A percentile compares a stretch with the other conserved stretches of the same genome.
phyloP scores from a whole-genome alignment of 331 rosid genomes.

The Rhamnella rubrinervis region DNA sequence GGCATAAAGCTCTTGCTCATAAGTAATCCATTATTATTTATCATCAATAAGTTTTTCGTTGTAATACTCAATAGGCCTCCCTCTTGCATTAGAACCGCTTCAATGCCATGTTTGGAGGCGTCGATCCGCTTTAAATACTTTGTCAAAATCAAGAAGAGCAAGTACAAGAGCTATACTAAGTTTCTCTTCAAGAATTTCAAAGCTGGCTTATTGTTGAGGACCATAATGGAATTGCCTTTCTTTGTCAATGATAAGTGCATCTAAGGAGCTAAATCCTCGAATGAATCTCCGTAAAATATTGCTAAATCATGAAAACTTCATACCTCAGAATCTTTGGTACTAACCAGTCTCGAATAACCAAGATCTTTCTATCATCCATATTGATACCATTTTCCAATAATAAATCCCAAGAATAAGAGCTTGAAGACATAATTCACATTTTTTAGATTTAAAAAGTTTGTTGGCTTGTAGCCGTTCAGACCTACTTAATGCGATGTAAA shows the following conservation, averaged over 20 bases:
- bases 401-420: neutral
- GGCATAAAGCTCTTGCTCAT: neutral
- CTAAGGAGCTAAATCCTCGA: neutral
- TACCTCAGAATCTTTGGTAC: neutral
- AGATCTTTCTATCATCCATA: neutral
- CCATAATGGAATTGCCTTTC: neutral
- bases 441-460: neutral
- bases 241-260: neutral
- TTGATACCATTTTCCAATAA: neutral
- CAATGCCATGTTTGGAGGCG: neutral
- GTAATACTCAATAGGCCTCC: neutral
- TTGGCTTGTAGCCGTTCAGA: too few relatives aligned
- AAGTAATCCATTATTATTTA: neutral
- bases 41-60: neutral
- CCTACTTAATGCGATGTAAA: neutral
- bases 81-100: neutral
- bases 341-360: neutral
- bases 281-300: neutral
- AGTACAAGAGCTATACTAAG: neutral
- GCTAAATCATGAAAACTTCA: neutral
- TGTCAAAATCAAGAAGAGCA: neutral
- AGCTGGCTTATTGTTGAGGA: neutral
- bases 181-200: neutral
- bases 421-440: neutral
- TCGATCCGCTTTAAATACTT: neutral